A percentile compares a stretch with the other conserved stretches of the same genome.
Evolutionary conservation across 202 grass and related monocot species (phyloP).

Genomic region (Hordeum pubiflorum): DNA sequence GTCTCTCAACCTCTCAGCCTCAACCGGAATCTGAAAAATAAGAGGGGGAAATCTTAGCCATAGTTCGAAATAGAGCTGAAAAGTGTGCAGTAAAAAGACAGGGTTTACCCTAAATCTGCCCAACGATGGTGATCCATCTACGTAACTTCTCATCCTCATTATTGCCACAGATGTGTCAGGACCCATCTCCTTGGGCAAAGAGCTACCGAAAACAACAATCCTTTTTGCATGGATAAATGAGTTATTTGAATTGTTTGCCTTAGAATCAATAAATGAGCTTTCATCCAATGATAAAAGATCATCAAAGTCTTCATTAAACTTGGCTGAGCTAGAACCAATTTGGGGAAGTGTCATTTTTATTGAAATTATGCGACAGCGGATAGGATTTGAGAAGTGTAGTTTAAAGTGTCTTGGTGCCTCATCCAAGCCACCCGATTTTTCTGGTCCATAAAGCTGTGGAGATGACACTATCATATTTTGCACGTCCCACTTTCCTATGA

Average conservation of each 20-base stretch:
- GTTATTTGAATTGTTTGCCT: slow-evolving; percentile 26
- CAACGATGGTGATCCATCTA: slow-evolving; percentile 56
- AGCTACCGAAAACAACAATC: slow-evolving; percentile 75
- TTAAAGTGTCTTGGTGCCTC: slow-evolving; percentile 69
- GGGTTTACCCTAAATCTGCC: slow-evolving; percentile 83
- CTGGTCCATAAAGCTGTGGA: slow-evolving; percentile 58
- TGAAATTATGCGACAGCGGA: slow-evolving; percentile 80
- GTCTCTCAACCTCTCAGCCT: slow-evolving; percentile 69
- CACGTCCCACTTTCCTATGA: slow-evolving; percentile 87
- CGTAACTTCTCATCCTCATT: slow-evolving; percentile 72
- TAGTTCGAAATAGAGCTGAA: slow-evolving; percentile 17
- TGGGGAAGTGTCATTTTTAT: slow-evolving; percentile 64
- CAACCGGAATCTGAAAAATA: slow-evolving; percentile 72
- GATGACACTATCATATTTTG: slow-evolving; percentile 54
- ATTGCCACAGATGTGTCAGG: slow-evolving; percentile 58
- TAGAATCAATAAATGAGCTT: slow-evolving; percentile 43
- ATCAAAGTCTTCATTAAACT: slow-evolving; percentile 53
- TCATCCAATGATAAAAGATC: slow-evolving; percentile 75
- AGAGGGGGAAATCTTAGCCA: slow-evolving; percentile 16
- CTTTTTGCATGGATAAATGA: slow-evolving; percentile 85
- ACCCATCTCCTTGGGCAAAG: slow-evolving; percentile 53
- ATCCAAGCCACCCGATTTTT: slow-evolving; percentile 45
- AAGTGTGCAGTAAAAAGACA: slow-evolving; percentile 11
- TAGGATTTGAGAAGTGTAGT: slow-evolving; percentile 70
- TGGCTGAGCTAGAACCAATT: slow-evolving; percentile 36